phyloP scores from a whole-genome alignment of 1,284 basidiomycete species.

The Rhodotorula sp. region DNA sequence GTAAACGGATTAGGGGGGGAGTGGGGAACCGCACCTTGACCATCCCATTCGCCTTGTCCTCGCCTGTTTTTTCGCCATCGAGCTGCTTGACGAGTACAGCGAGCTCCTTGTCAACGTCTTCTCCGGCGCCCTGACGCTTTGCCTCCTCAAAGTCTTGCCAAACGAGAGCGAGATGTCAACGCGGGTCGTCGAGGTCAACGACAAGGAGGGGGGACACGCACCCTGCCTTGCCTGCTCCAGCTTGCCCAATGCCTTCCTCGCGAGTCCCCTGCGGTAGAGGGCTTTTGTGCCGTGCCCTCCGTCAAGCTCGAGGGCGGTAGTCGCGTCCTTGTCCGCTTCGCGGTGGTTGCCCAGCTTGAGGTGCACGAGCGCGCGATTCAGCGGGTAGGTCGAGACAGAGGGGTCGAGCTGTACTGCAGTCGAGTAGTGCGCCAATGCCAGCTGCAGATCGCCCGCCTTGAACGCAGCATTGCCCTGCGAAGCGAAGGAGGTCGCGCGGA shows the following conservation, averaged over 20 bases:
- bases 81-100: not conserved
- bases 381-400: slow-evolving; percentile 65
- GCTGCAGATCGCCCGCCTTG: slow-evolving; percentile 59
- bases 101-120: slow-evolving; percentile 17
- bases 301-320: slow-evolving; percentile 33
- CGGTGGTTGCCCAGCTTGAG: slow-evolving; percentile 66
- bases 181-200: not conserved
- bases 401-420: slow-evolving; percentile 67
- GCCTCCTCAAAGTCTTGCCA: slow-evolving; percentile 21
- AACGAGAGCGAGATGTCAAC: not conserved
- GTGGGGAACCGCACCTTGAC: not conserved
- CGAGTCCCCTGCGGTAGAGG: slow-evolving; percentile 69
- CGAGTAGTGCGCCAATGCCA: slow-evolving; percentile 69
- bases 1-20: too few relatives aligned
- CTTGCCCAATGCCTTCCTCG: slow-evolving; percentile 60
- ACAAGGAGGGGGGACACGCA: slow-evolving; percentile 48
- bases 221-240: slow-evolving; percentile 62
- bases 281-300: slow-evolving; percentile 63
- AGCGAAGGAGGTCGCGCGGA: not conserved
- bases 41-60: not conserved
- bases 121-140: slow-evolving; percentile 19
- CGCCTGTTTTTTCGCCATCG: not conserved
- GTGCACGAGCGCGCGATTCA: slow-evolving; percentile 79
- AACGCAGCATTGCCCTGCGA: slow-evolving; percentile 65
- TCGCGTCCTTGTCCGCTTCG: slow-evolving; percentile 49